Base-by-base conservation (phyloP, 2,329 filamentous ascomycete species). In the Mollisia scopiformis region DNA sequence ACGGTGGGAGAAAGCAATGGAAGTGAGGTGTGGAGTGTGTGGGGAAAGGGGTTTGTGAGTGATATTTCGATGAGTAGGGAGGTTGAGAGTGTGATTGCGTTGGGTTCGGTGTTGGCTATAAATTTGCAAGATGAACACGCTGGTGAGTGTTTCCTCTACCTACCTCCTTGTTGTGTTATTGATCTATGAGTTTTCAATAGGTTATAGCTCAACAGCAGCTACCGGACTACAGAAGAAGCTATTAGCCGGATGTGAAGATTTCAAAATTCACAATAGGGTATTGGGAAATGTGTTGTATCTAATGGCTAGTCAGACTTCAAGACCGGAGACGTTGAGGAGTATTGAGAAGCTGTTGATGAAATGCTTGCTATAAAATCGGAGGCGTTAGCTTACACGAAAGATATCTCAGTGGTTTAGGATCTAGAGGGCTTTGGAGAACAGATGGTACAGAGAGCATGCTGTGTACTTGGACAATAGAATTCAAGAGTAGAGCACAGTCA, bases 31-130 rank as follows among this genome's bases (percentile, higher is more conserved):
- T 94, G 90, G 89, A 92, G 89, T 59, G 83, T 87, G 61, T 95
- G 91, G 91, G 85, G 86, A 0, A 79, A 79, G 1, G 72, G 76
- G 0, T 84, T 93, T 28, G 77, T 93, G 1, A 74, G 77, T 1
- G 73, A 77, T 13, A 69, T 93, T 2, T 93, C 89, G 4, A 69
- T 81, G 21, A 79, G 79, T 2, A 64, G 76, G 0, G 75, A 78
- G 0, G 85, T 95, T 0, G 79, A 85, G 2, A 85, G 88, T 7
- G 85, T 89, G 0, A 90, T 91, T 77, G 88, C 91, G 0, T 76
- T 95, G 1, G 92, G 92, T 0, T 90, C 85, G 2, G 89, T 95
- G 1, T 78, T 95, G 11, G 88, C 89, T 0, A 87, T 96, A 37
- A 80, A 79, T 27, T 68, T 86, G 57, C 71, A 73, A 3, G 78